Percentiles rank a stretch among this genome's conserved stretches.
Conservation (phyloP, 2,329 filamentous ascomycete species). For the Colletotrichum horii region DNA sequence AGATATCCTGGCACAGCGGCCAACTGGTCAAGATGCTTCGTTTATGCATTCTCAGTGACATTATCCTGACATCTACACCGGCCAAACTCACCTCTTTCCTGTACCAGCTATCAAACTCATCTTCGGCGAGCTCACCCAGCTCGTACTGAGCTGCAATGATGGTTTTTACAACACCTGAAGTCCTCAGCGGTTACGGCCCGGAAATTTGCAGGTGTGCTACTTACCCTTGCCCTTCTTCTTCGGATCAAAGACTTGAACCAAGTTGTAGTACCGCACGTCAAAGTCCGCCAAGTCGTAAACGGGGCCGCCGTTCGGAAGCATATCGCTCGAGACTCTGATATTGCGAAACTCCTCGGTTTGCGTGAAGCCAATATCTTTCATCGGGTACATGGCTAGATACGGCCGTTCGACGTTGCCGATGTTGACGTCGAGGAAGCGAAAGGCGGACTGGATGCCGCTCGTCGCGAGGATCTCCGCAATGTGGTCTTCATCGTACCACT, state of each 20-base stretch:
- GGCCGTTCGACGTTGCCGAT: not conserved
- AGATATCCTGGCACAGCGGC: slow-evolving; percentile 23
- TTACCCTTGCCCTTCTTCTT: not conserved
- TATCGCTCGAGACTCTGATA: slow-evolving; percentile 36
- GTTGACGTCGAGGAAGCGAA: not conserved
- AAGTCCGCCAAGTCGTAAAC: not conserved
- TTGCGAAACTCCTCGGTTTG: slow-evolving; percentile 35
- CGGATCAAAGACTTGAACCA: not conserved
- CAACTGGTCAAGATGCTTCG: not conserved
- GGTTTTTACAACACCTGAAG: not conserved
- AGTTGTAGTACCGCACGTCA: not conserved
- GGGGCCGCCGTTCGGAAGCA: slow-evolving; percentile 24
- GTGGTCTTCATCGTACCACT: not conserved
- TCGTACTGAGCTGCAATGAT: not conserved
- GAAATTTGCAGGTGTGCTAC: not conserved
- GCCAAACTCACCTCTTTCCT: not conserved
- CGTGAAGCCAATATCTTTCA: slow-evolving; percentile 38
- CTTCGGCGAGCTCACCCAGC: not conserved
- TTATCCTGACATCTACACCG: not conserved
- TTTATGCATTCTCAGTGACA: not conserved
- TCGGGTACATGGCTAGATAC: not conserved
- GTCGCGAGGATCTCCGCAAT: not conserved
- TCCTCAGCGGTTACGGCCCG: not conserved
- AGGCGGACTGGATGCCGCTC: not conserved
- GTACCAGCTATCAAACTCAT: not conserved